Base-by-base conservation (phyloP, 495 filamentous ascomycete genomes). In the Rostrohypoxylon terebratum region DNA sequence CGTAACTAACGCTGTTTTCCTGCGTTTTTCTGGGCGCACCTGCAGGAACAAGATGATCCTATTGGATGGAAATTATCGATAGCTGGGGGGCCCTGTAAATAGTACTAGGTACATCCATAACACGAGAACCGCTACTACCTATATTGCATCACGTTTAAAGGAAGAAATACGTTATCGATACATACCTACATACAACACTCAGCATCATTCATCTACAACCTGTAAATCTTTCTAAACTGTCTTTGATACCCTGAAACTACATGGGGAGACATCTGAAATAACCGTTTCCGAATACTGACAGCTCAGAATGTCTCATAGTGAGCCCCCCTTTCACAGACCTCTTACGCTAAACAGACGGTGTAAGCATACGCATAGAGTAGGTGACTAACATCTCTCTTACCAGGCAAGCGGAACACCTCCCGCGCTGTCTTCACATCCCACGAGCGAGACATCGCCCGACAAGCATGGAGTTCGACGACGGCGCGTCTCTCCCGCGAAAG, bases 391-490 rank as follows among this genome's bases (percentile, higher is more conserved):
- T 69, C 53, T 42, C 21, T 11, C 38, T 51, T 31, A 40, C 33
- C 72, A 91, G 89, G 90, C 79, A 97, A 98, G 86, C 91, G 95
- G 71, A 98, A 99, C 84, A 98, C 96, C 57, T 96, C 94, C 63
- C 92, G 97, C 47, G 91, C 96, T 18, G 93, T 97, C 81, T 99
- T 98, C 85, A 98, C 96, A 66, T 90, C 94, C 55, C 89, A 97
- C 81, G 96, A 99, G 82, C 91, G 96, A 54, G 84, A 85, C 63
- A 88, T 93, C 38, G 90, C 97, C 36, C 91, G 92, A 75, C 81
- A 86, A 21, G 87, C 88, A 61, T 99, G 96, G 92, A 90, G 90
- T 77, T 88, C 91, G 6, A 93, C 91, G 69, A 86, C 90, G 34
- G 93, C 94, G n/a, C 92, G 93, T 54, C 93, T 99, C 36, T 89